Conservation (phyloP, 805 yeast species). For the Danielia oregonensis region DNA sequence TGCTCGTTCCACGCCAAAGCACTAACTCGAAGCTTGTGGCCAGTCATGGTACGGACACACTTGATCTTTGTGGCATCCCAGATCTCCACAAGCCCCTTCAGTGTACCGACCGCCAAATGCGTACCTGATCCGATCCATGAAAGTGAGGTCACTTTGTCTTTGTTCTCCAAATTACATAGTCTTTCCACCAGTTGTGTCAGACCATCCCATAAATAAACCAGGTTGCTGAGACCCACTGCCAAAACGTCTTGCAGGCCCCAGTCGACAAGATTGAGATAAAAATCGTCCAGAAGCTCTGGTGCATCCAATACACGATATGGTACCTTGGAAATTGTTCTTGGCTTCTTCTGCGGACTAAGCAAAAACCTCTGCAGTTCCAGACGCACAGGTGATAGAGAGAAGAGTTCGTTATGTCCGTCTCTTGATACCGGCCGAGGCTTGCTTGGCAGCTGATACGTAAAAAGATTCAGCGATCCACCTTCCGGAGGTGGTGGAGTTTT, state of each 20-base stretch:
- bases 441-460: constrained; percentile 72
- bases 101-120: constrained; percentile 90
- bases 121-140: constrained; percentile 95
- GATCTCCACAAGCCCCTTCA: constrained; percentile 82
- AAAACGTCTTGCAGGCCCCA: constrained; percentile 91
- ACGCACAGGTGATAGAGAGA: constrained; percentile 82
- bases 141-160: constrained; percentile 75
- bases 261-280: constrained; percentile 85
- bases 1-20: constrained; percentile 94
- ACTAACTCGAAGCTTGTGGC: constrained; percentile 81
- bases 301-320: constrained; percentile 95
- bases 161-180: constrained; percentile 66
- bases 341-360: constrained; percentile 76
- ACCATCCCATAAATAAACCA: constrained; percentile 91
- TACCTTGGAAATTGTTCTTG: constrained; percentile 74
- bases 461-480: constrained; percentile 47
- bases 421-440: constrained; percentile 59
- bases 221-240: constrained; percentile 86
- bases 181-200: constrained; percentile 77
- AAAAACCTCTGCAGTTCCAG: constrained; percentile 80
- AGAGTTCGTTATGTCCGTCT: constrained; percentile 68
- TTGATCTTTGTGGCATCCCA: constrained; percentile 87
- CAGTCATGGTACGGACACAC: constrained; percentile 87
- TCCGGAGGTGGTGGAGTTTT: constrained; percentile 22
- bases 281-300: constrained; percentile 91